These are phyloP conservation scores for Acacia acuminata DNA, from an alignment of 306 rosid genomes.

Conservation along the genomic window DNA sequence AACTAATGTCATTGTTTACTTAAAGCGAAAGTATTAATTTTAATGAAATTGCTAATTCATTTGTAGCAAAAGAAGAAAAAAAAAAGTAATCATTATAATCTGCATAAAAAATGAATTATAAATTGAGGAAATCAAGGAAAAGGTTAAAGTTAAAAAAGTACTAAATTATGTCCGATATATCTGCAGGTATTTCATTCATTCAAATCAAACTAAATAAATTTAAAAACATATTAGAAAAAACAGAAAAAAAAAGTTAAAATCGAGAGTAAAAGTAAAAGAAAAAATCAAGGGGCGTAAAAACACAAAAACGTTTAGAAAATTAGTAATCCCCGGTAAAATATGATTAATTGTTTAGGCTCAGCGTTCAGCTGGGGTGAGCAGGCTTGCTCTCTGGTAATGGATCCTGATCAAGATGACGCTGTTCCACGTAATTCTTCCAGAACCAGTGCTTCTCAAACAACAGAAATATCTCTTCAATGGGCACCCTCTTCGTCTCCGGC, in stretches of 20 bases:
- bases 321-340: no score
- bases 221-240: no score
- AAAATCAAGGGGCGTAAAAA: no score
- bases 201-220: no score
- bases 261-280: no score
- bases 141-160: neutral
- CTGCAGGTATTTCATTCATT: no score
- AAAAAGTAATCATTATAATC: no score
- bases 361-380: neutral
- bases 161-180: neutral
- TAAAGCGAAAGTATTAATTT: neutral
- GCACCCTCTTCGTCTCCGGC: slow-evolving; percentile 77
- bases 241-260: no score
- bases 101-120: neutral
- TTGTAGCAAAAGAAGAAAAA: neutral
- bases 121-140: neutral
- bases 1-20: neutral
- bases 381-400: slow-evolving; percentile 31
- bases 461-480: slow-evolving; percentile 65
- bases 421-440: slow-evolving; percentile 49
- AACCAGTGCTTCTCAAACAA: slow-evolving; percentile 62
- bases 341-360: neutral
- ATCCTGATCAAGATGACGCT: slow-evolving; percentile 5
- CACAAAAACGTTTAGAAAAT: no score
- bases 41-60: neutral